phyloP scores from a whole-genome alignment of 164 flowering plant genomes.

The Umbellularia californica region DNA sequence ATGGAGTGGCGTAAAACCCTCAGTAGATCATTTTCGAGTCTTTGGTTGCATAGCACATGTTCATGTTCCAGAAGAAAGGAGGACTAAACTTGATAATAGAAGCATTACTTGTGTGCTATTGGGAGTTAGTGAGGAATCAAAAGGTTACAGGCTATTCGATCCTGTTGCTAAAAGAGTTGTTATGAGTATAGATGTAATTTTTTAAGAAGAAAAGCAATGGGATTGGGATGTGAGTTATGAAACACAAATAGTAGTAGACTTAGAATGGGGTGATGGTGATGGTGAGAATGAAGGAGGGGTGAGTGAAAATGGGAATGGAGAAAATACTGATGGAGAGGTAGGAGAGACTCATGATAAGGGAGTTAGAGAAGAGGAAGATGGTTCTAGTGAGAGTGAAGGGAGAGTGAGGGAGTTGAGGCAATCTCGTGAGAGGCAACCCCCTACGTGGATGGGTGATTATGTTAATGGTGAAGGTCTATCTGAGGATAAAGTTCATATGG shows the following conservation, averaged over 20 bases:
- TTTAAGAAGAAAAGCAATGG: constrained; percentile 6
- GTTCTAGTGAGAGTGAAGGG: constrained; percentile 10
- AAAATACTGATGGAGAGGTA: constrained; percentile 4
- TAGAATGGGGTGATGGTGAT: constrained; percentile 10
- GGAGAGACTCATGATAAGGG: constrained; percentile 9
- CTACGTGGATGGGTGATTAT: no score
- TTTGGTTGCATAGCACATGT: constrained; percentile 7
- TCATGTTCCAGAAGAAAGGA: background rate
- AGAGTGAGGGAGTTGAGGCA: constrained; percentile 10
- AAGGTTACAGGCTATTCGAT: constrained; percentile 11
- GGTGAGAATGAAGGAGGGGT: constrained; percentile 12
- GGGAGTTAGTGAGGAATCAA: constrained; percentile 10
- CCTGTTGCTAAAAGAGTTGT: no score
- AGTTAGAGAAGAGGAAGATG: constrained; percentile 6
- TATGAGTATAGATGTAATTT: no score
- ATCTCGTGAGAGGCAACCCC: background rate
- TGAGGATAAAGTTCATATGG: no score
- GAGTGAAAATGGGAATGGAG: constrained; percentile 12
- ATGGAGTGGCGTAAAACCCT: constrained; percentile 7
- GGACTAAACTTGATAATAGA: constrained; percentile 5
- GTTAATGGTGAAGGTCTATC: no score
- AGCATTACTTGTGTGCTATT: background rate
- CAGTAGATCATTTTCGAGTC: constrained; percentile 1
- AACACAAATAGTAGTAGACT: constrained; percentile 8
- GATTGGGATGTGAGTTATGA: constrained; percentile 11